Conservation (phyloP, 1,284 basidiomycete genomes). For the Marasmius oreades region DNA sequence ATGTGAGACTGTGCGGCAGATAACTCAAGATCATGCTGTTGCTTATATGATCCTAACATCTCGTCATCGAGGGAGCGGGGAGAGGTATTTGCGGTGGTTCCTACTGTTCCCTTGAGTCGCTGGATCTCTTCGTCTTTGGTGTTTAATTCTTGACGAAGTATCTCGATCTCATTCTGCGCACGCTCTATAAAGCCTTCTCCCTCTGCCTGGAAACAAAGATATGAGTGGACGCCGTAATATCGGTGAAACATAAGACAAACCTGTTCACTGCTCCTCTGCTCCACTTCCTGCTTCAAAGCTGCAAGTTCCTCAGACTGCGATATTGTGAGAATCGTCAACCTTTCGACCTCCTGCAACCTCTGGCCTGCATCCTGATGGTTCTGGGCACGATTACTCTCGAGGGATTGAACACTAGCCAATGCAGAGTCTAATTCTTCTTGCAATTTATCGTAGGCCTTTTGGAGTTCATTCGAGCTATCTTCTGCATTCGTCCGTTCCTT, state of each 20-base stretch:
- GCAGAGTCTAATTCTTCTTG: slow-evolving; percentile 58
- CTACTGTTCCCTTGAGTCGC: slow-evolving; percentile 43
- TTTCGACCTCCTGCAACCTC: slow-evolving; percentile 50
- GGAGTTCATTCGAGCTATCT: slow-evolving; percentile 51
- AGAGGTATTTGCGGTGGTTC: slow-evolving; percentile 24
- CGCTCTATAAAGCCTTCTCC: slow-evolving; percentile 57
- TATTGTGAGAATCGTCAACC: slow-evolving; percentile 39
- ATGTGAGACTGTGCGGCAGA: slow-evolving; percentile 76
- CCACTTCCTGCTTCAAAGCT: slow-evolving; percentile 44
- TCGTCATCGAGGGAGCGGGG: slow-evolving; percentile 62
- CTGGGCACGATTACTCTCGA: slow-evolving; percentile 57
- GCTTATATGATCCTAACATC: slow-evolving; percentile 61
- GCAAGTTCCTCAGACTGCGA: slow-evolving; percentile 49
- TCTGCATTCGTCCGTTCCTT: slow-evolving; percentile 47
- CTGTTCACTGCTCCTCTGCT: slow-evolving; percentile 41
- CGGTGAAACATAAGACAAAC: slow-evolving; percentile 22
- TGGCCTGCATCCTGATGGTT: slow-evolving; percentile 51
- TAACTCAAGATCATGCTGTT: slow-evolving; percentile 75
- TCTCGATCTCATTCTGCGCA: slow-evolving; percentile 65
- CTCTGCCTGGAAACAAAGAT: slow-evolving; percentile 41
- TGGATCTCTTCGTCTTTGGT: slow-evolving; percentile 65
- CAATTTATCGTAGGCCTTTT: slow-evolving; percentile 58
- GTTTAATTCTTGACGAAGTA: slow-evolving; percentile 52
- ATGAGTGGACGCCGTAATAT: neutral
- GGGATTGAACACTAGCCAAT: slow-evolving; percentile 43